Evolutionary conservation across 768 basidiomycete genomes (phyloP), one percentile per base, ranked within the genome.

Genomic region (Suillus discolor): DNA sequence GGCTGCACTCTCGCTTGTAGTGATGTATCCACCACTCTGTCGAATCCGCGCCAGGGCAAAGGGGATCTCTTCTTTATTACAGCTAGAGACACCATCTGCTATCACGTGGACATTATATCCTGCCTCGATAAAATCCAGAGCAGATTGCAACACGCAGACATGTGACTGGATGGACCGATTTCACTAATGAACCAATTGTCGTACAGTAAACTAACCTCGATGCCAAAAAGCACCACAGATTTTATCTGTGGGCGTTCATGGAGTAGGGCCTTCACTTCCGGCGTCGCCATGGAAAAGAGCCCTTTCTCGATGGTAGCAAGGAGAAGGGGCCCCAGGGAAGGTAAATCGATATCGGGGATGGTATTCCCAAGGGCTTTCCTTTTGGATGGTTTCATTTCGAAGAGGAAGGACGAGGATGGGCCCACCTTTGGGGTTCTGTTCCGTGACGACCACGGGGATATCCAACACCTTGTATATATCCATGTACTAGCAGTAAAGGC

Each of bases 121-220:
- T 0, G 38, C 68, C 53, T 80, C 72, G 4, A 91, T 75, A 15
- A 97, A 83, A 66, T 91, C 89, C 20, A 96, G 79, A 0, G 89
- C 83, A 0, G 94, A 92, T 75, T 97, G 95, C 7, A 95, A 83
- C 11, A 97, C 87, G 72, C 96, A 97, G 66, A 97, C 87, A 71
- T 97, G 96, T 18, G 92, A 86, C 94, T 96, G 68, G 11, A 18
- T 68, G n/a, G 25, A 28, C 1, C 28, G 66, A 64, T 36, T 59
- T 70, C 20, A 62, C 20, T 1, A 12, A 34, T 15, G 3, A 41
- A 54, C 38, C 28, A 41, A 18, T 16, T n/a, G 23, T 9, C 8
- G 23, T 3, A 55, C 20, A 6, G 25, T 49, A 7, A 18, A 75
- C 85, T 44, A 68, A 92, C 94, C 84, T 97, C 96, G 61, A 97